These are phyloP conservation scores for Neurospora cerealis DNA, from an alignment of 495 filamentous ascomycete genomes.

Conservation along the genomic window DNA sequence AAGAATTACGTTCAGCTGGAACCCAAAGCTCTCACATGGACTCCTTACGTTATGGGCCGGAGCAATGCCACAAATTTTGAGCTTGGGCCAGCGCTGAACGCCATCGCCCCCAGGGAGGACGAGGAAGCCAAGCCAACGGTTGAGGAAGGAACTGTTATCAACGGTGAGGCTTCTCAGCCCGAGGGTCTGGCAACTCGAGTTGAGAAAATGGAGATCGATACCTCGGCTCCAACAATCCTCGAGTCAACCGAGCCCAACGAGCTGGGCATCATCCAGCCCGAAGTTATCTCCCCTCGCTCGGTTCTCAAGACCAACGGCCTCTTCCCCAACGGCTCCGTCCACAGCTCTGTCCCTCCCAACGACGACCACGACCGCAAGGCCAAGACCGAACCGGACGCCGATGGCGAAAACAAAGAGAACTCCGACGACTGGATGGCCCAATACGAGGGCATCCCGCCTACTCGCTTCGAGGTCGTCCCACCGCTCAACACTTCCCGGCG, in stretches of 20 bases:
- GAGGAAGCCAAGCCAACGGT: constrained; percentile 42
- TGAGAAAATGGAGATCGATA: constrained; percentile 10
- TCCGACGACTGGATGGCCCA: constrained; percentile 25
- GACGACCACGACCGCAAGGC: constrained; percentile 22
- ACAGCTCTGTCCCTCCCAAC: neutral
- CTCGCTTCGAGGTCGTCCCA: constrained; percentile 78
- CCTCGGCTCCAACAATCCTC: constrained; percentile 14
- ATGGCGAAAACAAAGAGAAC: constrained; percentile 24
- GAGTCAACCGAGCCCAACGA: constrained; percentile 37
- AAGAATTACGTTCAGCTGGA: constrained; percentile 84
- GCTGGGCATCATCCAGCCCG: constrained; percentile 4
- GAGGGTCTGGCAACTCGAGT: constrained; percentile 7
- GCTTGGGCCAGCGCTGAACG: constrained; percentile 68
- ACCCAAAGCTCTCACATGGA: constrained; percentile 77
- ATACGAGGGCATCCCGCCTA: constrained; percentile 56
- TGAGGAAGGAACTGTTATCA: constrained; percentile 19
- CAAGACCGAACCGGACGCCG: constrained; percentile 20
- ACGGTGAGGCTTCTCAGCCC: constrained; percentile 21
- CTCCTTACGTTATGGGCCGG: constrained; percentile 93
- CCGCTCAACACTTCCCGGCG: constrained; percentile 40
- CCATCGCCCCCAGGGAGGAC: constrained; percentile 77
- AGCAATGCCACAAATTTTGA: constrained; percentile 78
- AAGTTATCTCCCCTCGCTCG: neutral
- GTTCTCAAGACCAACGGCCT: constrained; percentile 12
- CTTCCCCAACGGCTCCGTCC: constrained; percentile 7